Conservation (phyloP, 148 eudicot genomes). For the Arctostaphylos glauca region DNA sequence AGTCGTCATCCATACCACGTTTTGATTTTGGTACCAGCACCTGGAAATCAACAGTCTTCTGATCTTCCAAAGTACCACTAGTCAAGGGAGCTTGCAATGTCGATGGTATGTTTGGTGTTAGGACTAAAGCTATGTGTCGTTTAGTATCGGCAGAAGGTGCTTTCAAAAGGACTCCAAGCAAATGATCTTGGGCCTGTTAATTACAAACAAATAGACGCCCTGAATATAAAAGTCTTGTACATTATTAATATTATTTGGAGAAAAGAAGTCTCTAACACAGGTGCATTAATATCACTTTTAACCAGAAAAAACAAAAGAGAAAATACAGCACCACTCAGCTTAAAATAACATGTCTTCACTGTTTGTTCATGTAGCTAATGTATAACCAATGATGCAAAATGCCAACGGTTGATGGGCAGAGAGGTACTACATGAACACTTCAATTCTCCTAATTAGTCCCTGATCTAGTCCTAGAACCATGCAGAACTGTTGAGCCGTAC, state of each 20-base stretch:
- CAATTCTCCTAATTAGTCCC: not conserved
- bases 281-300: not conserved
- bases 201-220: conserved; percentile 16
- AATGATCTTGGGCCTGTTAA: conserved; percentile 79
- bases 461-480: not conserved
- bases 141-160: conserved; percentile 52
- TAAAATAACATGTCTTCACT: no score
- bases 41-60: conserved; percentile 45
- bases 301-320: not conserved
- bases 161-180: conserved; percentile 82
- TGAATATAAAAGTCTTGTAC: not conserved
- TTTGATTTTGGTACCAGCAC: conserved; percentile 74
- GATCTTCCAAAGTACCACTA: conserved; percentile 32
- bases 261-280: not conserved
- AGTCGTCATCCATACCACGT: conserved; percentile 75
- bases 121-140: conserved; percentile 61
- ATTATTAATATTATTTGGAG: not conserved
- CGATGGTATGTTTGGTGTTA: conserved; percentile 71
- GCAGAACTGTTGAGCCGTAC: not conserved
- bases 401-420: not conserved
- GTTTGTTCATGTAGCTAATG: not conserved
- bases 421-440: not conserved
- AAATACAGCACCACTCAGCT: not conserved
- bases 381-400: conserved; percentile 6
- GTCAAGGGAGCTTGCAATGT: conserved; percentile 37